A percentile compares a stretch with the other conserved stretches of the same genome.
phyloP scores from a whole-genome alignment of 31 red algal species.

The Porphyra umbilicalis region DNA sequence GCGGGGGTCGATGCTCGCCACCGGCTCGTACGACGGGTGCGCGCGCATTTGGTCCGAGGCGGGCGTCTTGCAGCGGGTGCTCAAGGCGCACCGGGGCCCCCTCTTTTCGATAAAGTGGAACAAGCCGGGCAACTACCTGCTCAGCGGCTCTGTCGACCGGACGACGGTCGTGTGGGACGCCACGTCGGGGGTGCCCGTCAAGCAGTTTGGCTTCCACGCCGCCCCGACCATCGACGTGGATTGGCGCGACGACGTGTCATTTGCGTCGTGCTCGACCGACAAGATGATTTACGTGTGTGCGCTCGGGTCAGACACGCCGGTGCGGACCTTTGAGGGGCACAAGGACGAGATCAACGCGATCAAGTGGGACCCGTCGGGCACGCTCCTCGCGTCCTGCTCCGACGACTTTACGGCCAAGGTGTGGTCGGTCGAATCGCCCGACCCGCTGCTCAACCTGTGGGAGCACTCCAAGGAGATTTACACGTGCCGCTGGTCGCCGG shows the following conservation, averaged over 20 bases:
- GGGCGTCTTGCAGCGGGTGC: conserved; percentile 52
- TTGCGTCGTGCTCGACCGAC: conserved; percentile 92
- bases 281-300: conserved; percentile 85
- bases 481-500: conserved; percentile 87
- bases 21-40: conserved; percentile 79
- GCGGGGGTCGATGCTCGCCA: conserved; percentile 57
- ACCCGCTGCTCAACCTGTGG: conserved; percentile 49
- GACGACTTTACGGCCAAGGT: conserved; percentile 95
- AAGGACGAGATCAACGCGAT: conserved; percentile 92
- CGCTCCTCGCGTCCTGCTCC: conserved; percentile 80
- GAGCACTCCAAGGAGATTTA: conserved; percentile 94
- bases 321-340: conserved; percentile 71
- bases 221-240: conserved; percentile 84
- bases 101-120: conserved; percentile 97
- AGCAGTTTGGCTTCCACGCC: conserved; percentile 74
- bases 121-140: conserved; percentile 65
- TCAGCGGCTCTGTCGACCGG: conserved; percentile 83
- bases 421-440: conserved; percentile 52
- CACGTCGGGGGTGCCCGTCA: conserved; percentile 39
- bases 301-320: conserved; percentile 47
- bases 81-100: conserved; percentile 68
- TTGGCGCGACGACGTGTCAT: conserved; percentile 84
- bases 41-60: conserved; percentile 76
- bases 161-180: conserved; percentile 80
- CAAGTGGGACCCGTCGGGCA: conserved; percentile 89